Conservation (phyloP, 441 rosid species). For the Isatis lusitanica region DNA sequence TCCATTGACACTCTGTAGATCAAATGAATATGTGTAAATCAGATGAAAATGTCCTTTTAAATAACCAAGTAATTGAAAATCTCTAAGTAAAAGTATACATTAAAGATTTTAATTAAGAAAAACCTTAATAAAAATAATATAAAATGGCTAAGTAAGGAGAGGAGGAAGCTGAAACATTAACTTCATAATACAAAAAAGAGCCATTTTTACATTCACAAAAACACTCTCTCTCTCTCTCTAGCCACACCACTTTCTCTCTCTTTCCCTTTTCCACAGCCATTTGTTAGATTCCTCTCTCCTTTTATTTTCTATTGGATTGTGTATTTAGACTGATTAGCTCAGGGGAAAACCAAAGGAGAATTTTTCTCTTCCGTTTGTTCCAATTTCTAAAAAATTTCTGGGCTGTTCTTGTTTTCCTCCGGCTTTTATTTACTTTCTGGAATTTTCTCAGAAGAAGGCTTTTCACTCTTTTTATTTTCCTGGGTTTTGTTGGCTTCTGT, state of each 20-base stretch:
- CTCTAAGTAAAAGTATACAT: neutral
- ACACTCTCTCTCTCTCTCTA: slow-evolving; percentile 24
- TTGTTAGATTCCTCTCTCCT: slow-evolving; percentile 41
- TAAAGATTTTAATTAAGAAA: neutral
- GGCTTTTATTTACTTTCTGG: neutral
- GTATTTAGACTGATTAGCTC: slow-evolving; percentile 40
- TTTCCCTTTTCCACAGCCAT: slow-evolving; percentile 47
- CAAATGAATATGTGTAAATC: neutral
- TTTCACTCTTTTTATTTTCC: neutral
- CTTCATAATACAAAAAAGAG: slow-evolving; percentile 44
- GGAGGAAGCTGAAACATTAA: slow-evolving; percentile 52
- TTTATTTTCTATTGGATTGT: slow-evolving; percentile 58
- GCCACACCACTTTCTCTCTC: slow-evolving; percentile 37
- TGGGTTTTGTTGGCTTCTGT: slow-evolving; percentile 43
- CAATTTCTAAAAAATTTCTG: neutral
- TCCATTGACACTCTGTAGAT: neutral
- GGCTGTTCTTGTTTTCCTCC: slow-evolving; percentile 20
- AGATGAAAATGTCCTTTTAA: neutral
- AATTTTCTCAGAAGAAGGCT: slow-evolving; percentile 25
- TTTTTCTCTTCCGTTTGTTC: slow-evolving; percentile 37
- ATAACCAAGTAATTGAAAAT: slow-evolving; percentile 9
- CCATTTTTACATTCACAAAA: slow-evolving; percentile 16
- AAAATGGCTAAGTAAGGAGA: slow-evolving; percentile 26
- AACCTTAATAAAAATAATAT: slow-evolving; percentile 31
- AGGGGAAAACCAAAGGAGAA: slow-evolving; percentile 8